Base-by-base conservation (phyloP, 345 rosid genomes). In the Pistacia atlantica region DNA sequence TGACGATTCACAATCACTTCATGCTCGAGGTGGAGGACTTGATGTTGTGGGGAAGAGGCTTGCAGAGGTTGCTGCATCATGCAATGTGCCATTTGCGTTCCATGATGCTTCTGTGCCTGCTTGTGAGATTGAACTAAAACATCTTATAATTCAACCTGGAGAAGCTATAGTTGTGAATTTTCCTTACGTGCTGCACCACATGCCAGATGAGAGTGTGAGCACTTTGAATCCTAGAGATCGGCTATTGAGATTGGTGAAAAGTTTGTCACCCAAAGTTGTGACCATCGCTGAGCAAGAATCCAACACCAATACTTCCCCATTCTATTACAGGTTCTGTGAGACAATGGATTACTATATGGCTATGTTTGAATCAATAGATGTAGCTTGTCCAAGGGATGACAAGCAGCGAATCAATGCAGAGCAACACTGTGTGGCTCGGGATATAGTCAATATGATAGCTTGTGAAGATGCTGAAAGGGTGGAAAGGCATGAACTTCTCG, bases 191-290 rank as follows among this genome's bases (percentile, higher is more conserved):
- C 78, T 96, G 84, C 99, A 93, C 82, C 99, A 96, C 89, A 93
- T 96, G 94, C 98, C 98, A 7, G 99, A 96, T 64, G 99, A 96
- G 89, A 96, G 98, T 38, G 99, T 93, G 65, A 90, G 87, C 83
- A 90, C 76, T 0, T 65, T 74, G 74, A 96, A 92, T 81, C 98
- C 91, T 74, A 87, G 99, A 69, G 99, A 96, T 78, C 78, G 92
- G 72, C 70, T 96, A 67, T 75, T 96, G 65, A 89, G 95, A 80
- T 79, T 96, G 75, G 90, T 93, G 54, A 96, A 93, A 85, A 91
- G 97, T 79, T 82, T 96, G 78, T 90, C 92, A 2, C 97, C 97
- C 3, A 90, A 78, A 80, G 83, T 91, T 1, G 96, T 93, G 76
- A 90, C 92, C 16, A 83, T 93, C n/a, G 77, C 84, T 2, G 97